A percentile compares a stretch with the other conserved stretches of the same genome.
These are phyloP conservation scores for Microdochium bolleyi DNA, from an alignment of 2,329 filamentous ascomycete species.

Conservation along the genomic window DNA sequence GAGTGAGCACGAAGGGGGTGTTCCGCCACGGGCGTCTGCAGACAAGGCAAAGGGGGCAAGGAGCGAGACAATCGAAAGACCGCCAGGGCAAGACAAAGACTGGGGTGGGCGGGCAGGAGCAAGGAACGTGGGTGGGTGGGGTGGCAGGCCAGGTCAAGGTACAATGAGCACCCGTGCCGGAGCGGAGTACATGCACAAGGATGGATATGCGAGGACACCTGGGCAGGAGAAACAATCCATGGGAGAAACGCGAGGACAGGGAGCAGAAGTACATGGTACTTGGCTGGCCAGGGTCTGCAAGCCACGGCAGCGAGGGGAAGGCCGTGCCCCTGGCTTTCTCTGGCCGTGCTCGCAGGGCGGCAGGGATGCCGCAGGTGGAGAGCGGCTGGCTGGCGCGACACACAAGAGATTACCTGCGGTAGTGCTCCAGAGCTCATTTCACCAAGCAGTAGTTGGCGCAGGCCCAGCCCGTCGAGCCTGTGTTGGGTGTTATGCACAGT, in stretches of 20 bases:
- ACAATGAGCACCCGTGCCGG: neutral
- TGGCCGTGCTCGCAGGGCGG: neutral
- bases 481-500: no score
- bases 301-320: neutral
- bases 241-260: neutral
- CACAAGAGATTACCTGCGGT: neutral
- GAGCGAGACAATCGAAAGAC: neutral
- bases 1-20: neutral
- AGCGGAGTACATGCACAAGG: neutral
- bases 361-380: neutral
- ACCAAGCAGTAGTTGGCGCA: neutral
- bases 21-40: neutral
- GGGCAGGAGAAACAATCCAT: neutral
- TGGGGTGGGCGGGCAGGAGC: neutral
- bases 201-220: no score
- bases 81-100: neutral
- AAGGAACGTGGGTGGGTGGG: neutral
- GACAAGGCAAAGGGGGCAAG: neutral
- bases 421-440: neutral
- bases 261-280: neutral
- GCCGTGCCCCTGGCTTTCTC: neutral
- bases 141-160: neutral
- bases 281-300: no score
- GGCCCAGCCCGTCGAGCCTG: neutral
- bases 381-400: neutral